These are phyloP conservation scores for Alternaria gaisen DNA, from an alignment of 2,329 filamentous ascomycete species.

Conservation along the genomic window DNA sequence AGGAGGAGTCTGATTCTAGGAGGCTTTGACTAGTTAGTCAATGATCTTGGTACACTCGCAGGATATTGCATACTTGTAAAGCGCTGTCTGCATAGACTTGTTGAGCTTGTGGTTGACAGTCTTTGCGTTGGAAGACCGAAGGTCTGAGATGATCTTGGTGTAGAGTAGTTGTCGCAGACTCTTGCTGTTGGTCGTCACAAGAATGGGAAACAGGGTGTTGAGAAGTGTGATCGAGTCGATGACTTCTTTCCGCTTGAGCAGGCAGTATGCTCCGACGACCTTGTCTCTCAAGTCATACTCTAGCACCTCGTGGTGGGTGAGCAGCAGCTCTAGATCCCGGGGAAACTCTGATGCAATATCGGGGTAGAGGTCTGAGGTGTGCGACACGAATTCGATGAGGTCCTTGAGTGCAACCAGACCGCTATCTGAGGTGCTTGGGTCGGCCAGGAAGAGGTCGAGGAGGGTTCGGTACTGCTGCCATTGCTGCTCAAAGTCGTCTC, in stretches of 20 bases:
- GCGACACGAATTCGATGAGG: constrained; percentile 90
- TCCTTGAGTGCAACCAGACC: constrained; percentile 87
- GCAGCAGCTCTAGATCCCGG: constrained; percentile 80
- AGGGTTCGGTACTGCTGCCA: constrained; percentile 92
- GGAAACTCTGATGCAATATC: constrained; percentile 80
- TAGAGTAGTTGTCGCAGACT: constrained; percentile 83
- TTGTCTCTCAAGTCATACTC: constrained; percentile 77
- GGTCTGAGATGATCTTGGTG: constrained; percentile 89
- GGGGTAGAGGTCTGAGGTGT: constrained; percentile 93
- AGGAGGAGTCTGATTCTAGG: constrained; percentile 83
- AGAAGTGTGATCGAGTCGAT: constrained; percentile 83
- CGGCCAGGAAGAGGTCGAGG: constrained; percentile 87
- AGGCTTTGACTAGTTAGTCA: constrained; percentile 53
- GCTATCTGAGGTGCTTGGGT: constrained; percentile 79
- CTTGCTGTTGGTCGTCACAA: constrained; percentile 92
- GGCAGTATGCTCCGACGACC: constrained; percentile 85
- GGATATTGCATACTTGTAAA: constrained; percentile 72
- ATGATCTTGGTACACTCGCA: background rate
- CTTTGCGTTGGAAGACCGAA: constrained; percentile 87
- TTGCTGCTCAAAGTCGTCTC: constrained; percentile 86
- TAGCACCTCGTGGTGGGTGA: constrained; percentile 81
- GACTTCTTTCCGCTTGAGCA: constrained; percentile 89
- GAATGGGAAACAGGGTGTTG: constrained; percentile 91
- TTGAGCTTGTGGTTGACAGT: constrained; percentile 92
- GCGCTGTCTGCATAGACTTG: constrained; percentile 87